Conservation (phyloP, 2,329 filamentous ascomycete genomes). For the Aspergillus sp. region DNA sequence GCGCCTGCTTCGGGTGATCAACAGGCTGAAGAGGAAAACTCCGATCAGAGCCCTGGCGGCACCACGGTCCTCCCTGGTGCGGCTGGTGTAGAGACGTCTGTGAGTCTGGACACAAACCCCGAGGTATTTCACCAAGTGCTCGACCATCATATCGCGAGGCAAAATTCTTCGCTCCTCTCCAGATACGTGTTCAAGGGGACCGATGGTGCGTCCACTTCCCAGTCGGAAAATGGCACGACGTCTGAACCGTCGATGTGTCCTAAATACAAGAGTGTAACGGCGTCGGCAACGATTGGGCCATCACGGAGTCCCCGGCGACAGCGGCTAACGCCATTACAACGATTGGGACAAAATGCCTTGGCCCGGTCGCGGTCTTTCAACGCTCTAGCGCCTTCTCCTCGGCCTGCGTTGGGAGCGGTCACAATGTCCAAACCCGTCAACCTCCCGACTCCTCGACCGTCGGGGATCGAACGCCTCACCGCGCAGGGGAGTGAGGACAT, state of each 20-base stretch:
- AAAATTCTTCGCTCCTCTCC: conserved; percentile 34
- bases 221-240: not conserved
- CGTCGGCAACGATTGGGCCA: not conserved
- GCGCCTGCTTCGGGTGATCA: not conserved
- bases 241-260: not conserved
- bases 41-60: too few relatives aligned
- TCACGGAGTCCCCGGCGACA: conserved; percentile 2
- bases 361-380: conserved; percentile 37
- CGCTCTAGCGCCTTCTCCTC: conserved; percentile 12
- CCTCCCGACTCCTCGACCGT: not conserved
- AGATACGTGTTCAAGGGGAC: conserved; percentile 32
- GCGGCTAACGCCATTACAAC: conserved; percentile 38
- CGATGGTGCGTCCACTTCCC: not conserved
- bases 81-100: not conserved
- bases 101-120: conserved; percentile 16
- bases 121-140: conserved; percentile 33
- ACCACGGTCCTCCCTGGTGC: too few relatives aligned
- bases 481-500: conserved; percentile 51
- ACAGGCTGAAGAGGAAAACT: not conserved
- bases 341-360: conserved; percentile 39
- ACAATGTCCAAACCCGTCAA: not conserved
- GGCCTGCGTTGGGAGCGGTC: not conserved
- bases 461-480: not conserved
- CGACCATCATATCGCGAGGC: conserved; percentile 34
- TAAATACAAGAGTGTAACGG: not conserved